phyloP scores from a whole-genome alignment of 2,329 filamentous ascomycete genomes.

The Beauveria medogensis region DNA sequence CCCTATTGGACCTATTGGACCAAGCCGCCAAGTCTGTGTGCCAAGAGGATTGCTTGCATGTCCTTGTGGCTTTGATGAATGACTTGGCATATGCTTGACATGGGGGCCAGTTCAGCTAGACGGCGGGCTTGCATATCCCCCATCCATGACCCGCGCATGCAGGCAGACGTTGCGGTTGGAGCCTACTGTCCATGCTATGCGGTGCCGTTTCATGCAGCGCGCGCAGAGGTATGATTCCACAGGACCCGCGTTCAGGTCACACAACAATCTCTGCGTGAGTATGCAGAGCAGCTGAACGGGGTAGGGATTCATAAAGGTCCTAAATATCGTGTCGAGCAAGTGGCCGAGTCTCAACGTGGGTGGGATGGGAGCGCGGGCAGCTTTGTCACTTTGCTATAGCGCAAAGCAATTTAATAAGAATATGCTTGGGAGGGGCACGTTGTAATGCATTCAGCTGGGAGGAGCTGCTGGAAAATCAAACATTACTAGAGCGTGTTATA shows the following conservation, averaged over 20 bases:
- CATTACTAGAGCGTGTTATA: not conserved
- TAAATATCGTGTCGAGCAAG: too few relatives aligned
- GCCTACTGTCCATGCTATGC: not conserved
- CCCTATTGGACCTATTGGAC: not conserved
- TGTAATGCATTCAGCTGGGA: too few relatives aligned
- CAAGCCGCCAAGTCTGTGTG: not conserved
- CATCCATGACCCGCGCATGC: not conserved
- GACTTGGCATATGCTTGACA: constrained; percentile 2
- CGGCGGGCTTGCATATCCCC: not conserved
- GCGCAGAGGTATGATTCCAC: not conserved
- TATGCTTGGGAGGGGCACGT: too few relatives aligned
- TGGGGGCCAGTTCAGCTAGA: not conserved
- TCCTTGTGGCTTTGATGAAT: not conserved
- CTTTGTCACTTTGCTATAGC: too few relatives aligned
- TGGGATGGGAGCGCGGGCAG: too few relatives aligned
- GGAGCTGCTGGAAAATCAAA: not conserved
- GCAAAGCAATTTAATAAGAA: too few relatives aligned
- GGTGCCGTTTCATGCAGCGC: not conserved
- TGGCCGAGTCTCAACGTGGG: too few relatives aligned
- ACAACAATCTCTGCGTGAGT: not conserved
- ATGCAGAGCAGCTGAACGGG: too few relatives aligned
- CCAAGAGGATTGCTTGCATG: constrained; percentile 1
- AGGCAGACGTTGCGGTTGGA: not conserved
- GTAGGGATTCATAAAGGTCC: too few relatives aligned
- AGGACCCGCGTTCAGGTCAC: not conserved